phyloP scores from a whole-genome alignment of 2,329 filamentous ascomycete species.

The Podosphaera fusca region DNA sequence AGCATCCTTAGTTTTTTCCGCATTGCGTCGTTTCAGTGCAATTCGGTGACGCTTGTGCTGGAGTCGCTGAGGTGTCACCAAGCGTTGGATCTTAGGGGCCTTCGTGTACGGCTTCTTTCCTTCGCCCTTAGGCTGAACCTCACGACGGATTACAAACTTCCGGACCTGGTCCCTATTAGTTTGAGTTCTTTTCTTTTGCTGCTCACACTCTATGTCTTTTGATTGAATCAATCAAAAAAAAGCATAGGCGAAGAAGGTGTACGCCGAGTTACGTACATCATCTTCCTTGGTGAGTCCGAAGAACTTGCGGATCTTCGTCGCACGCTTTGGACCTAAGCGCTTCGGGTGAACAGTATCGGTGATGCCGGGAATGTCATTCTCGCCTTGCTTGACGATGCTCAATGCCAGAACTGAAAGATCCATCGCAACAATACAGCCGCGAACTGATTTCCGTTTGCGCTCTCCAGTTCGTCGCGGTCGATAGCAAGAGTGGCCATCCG shows the following conservation, averaged over 20 bases:
- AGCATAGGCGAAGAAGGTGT: conserved; percentile 50
- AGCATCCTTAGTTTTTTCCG: conserved; percentile 96
- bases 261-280: conserved; percentile 61
- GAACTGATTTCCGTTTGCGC: conserved; percentile 98
- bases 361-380: conserved; percentile 77
- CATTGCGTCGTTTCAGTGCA: conserved; percentile 92
- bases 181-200: conserved; percentile 7
- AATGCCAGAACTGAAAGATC: conserved; percentile 91
- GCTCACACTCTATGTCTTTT: conserved; percentile 32
- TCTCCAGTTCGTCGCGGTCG: conserved; percentile 91
- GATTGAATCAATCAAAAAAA: conserved; percentile 1
- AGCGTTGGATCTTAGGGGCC: conserved; percentile 98
- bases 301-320: conserved; percentile 99
- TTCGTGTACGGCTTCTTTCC: conserved; percentile 98
- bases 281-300: conserved; percentile 99
- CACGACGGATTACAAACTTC: conserved; percentile 99
- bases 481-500: conserved; percentile 98
- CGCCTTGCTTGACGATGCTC: conserved; percentile 93
- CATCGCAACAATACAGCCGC: conserved; percentile 93
- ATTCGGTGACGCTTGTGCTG: conserved; percentile 99
- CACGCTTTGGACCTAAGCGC: conserved; percentile 97
- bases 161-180: conserved; percentile 42
- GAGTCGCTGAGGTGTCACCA: conserved; percentile 96
- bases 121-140: conserved; percentile 91
- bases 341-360: conserved; percentile 98